These are phyloP conservation scores for Phytophthora podocarpi DNA, from an alignment of 352 stramenopile species.

Conservation along the genomic window DNA sequence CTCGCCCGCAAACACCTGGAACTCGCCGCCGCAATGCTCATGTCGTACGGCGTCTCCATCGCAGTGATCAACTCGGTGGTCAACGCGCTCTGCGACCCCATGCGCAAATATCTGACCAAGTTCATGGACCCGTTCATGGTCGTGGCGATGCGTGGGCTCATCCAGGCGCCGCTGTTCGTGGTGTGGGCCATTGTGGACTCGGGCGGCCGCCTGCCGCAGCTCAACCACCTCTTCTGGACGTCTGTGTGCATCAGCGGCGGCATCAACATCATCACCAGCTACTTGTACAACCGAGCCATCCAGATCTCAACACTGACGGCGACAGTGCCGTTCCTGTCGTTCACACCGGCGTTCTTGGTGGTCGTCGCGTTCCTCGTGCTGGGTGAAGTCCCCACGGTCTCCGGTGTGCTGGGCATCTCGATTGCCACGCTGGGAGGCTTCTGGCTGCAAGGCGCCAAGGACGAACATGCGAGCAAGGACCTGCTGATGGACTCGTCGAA, in stretches of 20 bases:
- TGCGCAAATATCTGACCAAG: constrained; percentile 85
- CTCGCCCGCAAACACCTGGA: too few species aligned
- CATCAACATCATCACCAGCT: constrained; percentile 86
- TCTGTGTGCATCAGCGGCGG: constrained; percentile 71
- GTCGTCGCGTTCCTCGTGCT: constrained; percentile 78
- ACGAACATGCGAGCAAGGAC: constrained; percentile 48
- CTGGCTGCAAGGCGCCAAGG: constrained; percentile 71
- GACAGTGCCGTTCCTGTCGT: constrained; percentile 81
- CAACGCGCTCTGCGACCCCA: constrained; percentile 76
- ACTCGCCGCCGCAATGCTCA: constrained; percentile 39
- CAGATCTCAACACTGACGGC: constrained; percentile 84
- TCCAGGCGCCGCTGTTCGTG: constrained; percentile 77
- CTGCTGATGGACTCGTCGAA: constrained; percentile 56
- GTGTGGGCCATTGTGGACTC: constrained; percentile 69
- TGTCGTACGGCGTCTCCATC: constrained; percentile 75
- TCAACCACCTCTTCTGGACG: constrained; percentile 87
- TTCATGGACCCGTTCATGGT: constrained; percentile 87
- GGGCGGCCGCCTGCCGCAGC: constrained; percentile 46
- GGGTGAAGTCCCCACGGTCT: constrained; percentile 72
- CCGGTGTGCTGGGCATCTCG: constrained; percentile 62
- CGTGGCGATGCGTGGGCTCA: constrained; percentile 66
- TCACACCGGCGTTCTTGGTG: constrained; percentile 78
- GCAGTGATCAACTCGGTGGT: constrained; percentile 82
- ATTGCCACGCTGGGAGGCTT: constrained; percentile 78
- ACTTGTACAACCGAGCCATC: constrained; percentile 84